Conservation (phyloP, 1,284 basidiomycete genomes). For the Marasmius sp. region DNA sequence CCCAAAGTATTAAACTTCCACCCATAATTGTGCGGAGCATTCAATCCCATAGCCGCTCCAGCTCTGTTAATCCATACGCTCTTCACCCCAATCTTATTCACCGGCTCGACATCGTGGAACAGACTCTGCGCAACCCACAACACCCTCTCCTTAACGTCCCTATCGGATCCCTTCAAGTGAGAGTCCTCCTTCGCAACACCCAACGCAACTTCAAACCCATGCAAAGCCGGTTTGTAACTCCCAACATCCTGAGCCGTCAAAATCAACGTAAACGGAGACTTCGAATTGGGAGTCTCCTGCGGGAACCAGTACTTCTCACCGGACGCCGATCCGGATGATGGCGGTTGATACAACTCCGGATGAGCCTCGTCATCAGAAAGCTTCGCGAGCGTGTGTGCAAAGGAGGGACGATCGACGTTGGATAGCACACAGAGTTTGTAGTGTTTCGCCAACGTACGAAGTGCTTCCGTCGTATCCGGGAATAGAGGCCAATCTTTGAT, state of each 20-base stretch:
- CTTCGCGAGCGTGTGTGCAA: conserved; percentile 56
- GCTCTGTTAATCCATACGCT: neutral
- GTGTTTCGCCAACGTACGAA: conserved; percentile 54
- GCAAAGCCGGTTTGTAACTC: conserved; percentile 68
- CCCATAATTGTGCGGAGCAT: neutral
- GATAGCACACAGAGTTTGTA: conserved; percentile 73
- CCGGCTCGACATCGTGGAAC: neutral
- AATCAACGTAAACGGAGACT: conserved; percentile 61
- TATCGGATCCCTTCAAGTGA: conserved; percentile 32
- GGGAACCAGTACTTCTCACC: conserved; percentile 37
- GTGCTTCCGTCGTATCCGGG: conserved; percentile 61
- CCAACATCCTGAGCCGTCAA: conserved; percentile 69
- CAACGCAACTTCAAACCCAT: conserved; percentile 53
- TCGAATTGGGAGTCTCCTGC: conserved; percentile 32
- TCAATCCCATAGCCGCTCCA: neutral
- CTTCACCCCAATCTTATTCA: neutral
- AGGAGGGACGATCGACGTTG: conserved; percentile 69
- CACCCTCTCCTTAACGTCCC: conserved; percentile 37
- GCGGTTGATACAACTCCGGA: conserved; percentile 17
- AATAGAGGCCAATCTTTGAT: conserved; percentile 65
- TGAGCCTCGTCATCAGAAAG: conserved; percentile 42
- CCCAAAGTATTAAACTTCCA: neutral
- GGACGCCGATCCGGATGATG: conserved; percentile 16
- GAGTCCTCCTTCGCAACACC: conserved; percentile 43
- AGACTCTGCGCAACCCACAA: conserved; percentile 33